phyloP scores from a whole-genome alignment of 2,329 filamentous ascomycete genomes.

The Fusarium beomiforme region DNA sequence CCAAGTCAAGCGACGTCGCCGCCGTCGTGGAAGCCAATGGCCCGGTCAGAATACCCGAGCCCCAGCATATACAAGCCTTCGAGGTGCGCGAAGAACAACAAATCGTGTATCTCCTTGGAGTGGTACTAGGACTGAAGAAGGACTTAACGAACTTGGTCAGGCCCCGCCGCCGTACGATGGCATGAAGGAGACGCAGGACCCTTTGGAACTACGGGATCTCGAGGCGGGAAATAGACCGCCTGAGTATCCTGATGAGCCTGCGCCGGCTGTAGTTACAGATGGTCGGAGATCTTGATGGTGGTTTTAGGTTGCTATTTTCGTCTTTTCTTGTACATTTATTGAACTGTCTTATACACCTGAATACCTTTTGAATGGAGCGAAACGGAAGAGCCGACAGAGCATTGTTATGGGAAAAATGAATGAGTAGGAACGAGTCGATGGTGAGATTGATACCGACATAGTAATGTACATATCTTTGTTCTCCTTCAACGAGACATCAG shows the following conservation, averaged over 20 bases:
- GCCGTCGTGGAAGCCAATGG: conserved; percentile 29
- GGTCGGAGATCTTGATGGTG: conserved; percentile 23
- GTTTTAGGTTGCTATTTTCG: neutral
- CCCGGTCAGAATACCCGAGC: conserved; percentile 15
- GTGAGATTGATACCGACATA: neutral
- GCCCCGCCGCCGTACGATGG: conserved; percentile 70
- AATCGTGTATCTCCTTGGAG: conserved; percentile 42
- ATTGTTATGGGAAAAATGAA: neutral
- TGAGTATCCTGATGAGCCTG: conserved; percentile 43
- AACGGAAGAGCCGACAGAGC: neutral
- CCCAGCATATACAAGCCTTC: conserved; percentile 38
- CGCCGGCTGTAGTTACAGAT: conserved; percentile 35
- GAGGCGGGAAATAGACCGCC: conserved; percentile 44
- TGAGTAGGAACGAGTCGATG: neutral
- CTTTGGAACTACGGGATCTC: conserved; percentile 41
- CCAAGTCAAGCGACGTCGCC: conserved; percentile 54
- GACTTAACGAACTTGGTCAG: conserved; percentile 71
- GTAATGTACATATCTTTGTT: neutral
- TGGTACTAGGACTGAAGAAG: conserved; percentile 56
- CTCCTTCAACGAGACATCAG: neutral
- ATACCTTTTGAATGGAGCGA: conserved; percentile 1
- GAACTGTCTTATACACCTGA: neutral
- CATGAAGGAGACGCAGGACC: conserved; percentile 42
- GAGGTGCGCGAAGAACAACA: conserved; percentile 11
- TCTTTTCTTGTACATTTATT: neutral